These are phyloP conservation scores for Ustilago trichophora DNA, from an alignment of 1,284 basidiomycete genomes.

Conservation along the genomic window DNA sequence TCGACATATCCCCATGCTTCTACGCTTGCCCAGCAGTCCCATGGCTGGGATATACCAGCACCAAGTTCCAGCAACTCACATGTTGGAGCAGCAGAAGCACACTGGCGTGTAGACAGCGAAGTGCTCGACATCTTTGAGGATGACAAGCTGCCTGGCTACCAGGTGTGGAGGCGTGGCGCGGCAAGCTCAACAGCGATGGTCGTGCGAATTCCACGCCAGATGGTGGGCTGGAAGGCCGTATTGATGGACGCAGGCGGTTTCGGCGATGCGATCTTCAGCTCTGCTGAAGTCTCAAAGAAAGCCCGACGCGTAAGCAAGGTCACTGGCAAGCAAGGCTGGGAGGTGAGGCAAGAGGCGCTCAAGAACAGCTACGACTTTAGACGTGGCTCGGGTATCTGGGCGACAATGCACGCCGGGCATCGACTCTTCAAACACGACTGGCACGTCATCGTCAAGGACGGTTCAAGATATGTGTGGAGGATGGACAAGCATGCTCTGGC, in stretches of 20 bases:
- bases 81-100: background rate
- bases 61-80: too few relatives aligned
- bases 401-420: slow-evolving; percentile 35
- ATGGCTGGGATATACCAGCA: too few relatives aligned
- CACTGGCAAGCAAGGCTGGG: slow-evolving; percentile 29
- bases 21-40: too few relatives aligned
- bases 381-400: slow-evolving; percentile 29
- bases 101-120: background rate
- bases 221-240: slow-evolving; percentile 44
- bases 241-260: slow-evolving; percentile 16
- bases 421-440: slow-evolving; percentile 44
- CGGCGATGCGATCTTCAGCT: background rate
- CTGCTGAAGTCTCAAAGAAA: background rate
- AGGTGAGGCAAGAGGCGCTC: slow-evolving; percentile 37
- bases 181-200: background rate
- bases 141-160: slow-evolving; percentile 27
- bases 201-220: slow-evolving; percentile 27
- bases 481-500: slow-evolving; percentile 38
- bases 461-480: slow-evolving; percentile 23
- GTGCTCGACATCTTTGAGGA: slow-evolving; percentile 30
- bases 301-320: slow-evolving; percentile 22
- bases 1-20: too few relatives aligned
- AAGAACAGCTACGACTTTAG: slow-evolving; percentile 44
- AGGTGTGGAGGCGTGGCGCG: slow-evolving; percentile 5
- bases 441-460: slow-evolving; percentile 39